Conservation (phyloP, 140 eudicot species). For the Cichorium intybus region DNA sequence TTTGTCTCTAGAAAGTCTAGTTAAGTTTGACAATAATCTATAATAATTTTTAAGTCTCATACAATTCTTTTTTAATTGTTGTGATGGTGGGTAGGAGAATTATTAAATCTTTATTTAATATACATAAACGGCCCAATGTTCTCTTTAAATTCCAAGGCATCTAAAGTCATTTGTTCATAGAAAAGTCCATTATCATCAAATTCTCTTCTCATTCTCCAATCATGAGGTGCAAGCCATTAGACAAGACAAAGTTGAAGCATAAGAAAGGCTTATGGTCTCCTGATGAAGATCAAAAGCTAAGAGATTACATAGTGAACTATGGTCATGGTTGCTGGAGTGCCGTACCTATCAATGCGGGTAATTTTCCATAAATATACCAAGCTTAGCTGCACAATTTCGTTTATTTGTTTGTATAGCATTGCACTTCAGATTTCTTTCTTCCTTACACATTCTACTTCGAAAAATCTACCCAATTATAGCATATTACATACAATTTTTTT, state of each 20-base stretch:
- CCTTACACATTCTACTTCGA: background rate
- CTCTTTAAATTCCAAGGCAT: constrained; percentile 27
- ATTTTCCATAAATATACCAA: background rate
- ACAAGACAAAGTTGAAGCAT: constrained; percentile 57
- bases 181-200: constrained; percentile 14
- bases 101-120: constrained; percentile 9
- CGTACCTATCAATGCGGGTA: constrained; percentile 77
- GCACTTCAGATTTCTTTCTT: background rate
- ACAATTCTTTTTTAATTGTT: background rate
- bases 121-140: constrained; percentile 12
- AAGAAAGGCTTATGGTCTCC: constrained; percentile 97
- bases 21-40: constrained; percentile 10
- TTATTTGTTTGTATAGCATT: background rate
- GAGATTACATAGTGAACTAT: constrained; percentile 59
- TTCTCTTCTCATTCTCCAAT: constrained; percentile 23
- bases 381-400: background rate
- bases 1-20: constrained; percentile 5
- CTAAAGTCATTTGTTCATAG: constrained; percentile 24
- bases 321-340: constrained; percentile 97
- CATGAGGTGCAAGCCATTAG: constrained; percentile 47
- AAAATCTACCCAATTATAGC: background rate
- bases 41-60: background rate
- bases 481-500: background rate
- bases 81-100: constrained; percentile 6
- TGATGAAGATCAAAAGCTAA: constrained; percentile 78